These are phyloP conservation scores for Ceratocystis papillata DNA, from an alignment of 2,329 filamentous ascomycete species.

Conservation along the genomic window DNA sequence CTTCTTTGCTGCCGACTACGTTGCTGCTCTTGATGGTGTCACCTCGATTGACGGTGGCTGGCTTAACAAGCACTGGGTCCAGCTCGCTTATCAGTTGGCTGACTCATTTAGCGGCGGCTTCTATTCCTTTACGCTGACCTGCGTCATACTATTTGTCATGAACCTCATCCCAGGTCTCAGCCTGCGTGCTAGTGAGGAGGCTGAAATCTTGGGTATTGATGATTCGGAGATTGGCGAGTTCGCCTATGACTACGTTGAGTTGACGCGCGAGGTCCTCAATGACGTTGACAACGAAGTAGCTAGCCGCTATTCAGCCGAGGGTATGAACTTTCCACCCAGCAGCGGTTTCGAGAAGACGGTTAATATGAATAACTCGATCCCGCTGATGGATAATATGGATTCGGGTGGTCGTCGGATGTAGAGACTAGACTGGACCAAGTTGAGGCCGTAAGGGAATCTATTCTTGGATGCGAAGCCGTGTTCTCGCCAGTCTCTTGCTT, in stretches of 20 bases:
- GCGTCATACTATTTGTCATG: conserved; percentile 67
- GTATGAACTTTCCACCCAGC: conserved; percentile 33
- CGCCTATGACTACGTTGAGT: conserved; percentile 88
- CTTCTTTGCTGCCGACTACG: conserved; percentile 76
- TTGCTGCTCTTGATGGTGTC: conserved; percentile 66
- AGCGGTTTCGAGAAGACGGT: conserved; percentile 36
- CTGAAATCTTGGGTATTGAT: conserved; percentile 75
- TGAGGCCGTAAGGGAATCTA: too few relatives aligned
- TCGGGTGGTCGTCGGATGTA: conserved; percentile 19
- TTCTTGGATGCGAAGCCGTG: too few relatives aligned
- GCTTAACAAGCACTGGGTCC: conserved; percentile 74
- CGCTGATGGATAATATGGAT: conserved; percentile 36
- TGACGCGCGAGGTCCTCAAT: conserved; percentile 49
- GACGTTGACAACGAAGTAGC: conserved; percentile 38
- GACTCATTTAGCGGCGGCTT: conserved; percentile 64
- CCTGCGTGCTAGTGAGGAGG: conserved; percentile 63
- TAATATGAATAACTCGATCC: conserved; percentile 32
- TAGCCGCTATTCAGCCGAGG: conserved; percentile 37
- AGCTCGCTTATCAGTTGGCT: conserved; percentile 72
- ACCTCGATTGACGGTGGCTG: conserved; percentile 62
- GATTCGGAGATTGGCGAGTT: conserved; percentile 89
- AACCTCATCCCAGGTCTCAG: conserved; percentile 66
- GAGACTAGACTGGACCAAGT: background rate
- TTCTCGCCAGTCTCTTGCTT: background rate
- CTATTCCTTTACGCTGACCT: conserved; percentile 71